Conservation (phyloP, 345 rosid genomes). For the Moricandia moricandioides region DNA sequence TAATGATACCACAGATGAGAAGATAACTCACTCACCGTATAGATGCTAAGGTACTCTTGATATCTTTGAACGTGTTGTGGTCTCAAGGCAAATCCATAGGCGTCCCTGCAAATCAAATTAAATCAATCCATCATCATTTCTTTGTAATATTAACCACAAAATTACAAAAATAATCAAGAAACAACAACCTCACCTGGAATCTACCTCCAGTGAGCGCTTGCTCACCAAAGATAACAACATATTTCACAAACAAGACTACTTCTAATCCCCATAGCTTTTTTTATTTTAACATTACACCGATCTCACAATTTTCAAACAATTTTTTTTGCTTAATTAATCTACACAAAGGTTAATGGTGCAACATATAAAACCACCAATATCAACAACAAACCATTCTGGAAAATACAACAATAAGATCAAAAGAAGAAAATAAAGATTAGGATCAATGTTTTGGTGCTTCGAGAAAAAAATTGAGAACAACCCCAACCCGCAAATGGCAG, state of each 20-base stretch:
- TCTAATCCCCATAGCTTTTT: conserved; percentile 68
- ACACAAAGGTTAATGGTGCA: background rate
- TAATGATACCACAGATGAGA: background rate
- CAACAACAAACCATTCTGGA: background rate
- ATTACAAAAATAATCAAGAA: background rate
- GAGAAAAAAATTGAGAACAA: background rate
- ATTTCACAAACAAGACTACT: conserved; percentile 51
- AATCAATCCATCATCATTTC: background rate
- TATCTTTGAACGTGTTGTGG: conserved; percentile 89
- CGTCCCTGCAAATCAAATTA: conserved; percentile 53
- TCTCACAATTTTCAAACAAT: conserved; percentile 2
- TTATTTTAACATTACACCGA: conserved; percentile 30
- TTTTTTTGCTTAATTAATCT: background rate
- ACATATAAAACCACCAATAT: background rate
- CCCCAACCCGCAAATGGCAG: conserved; percentile 4
- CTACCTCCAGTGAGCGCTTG: conserved; percentile 88
- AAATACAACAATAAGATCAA: background rate
- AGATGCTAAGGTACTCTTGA: conserved; percentile 63
- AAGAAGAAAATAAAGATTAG: conserved; percentile 19
- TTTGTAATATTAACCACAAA: background rate
- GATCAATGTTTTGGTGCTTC: background rate
- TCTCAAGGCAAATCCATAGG: conserved; percentile 92
- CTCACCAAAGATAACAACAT: conserved; percentile 98
- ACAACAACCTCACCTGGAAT: conserved; percentile 56
- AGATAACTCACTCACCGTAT: conserved; percentile 45